phyloP scores from a whole-genome alignment of 768 basidiomycete genomes.

The Termitomyces sp. region DNA sequence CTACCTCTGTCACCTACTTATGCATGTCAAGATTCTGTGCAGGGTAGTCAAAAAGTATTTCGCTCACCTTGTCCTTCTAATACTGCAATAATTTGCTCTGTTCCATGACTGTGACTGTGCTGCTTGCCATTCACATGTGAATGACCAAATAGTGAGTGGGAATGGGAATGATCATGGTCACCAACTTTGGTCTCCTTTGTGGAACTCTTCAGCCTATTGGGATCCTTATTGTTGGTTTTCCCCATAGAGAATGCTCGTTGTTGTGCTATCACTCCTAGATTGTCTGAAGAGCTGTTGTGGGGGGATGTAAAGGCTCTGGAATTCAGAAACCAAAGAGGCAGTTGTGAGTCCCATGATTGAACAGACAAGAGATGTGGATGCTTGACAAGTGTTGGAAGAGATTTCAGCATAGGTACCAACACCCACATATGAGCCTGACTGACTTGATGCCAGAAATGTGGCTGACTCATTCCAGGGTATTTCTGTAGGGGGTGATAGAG shows the following conservation, averaged over 20 bases:
- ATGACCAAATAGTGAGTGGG: conserved; percentile 61
- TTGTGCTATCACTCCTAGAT: conserved; percentile 15
- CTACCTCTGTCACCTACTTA: conserved; percentile 73
- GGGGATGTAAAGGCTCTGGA: conserved; percentile 4
- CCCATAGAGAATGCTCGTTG: conserved; percentile 27
- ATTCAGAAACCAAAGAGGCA: conserved; percentile 7
- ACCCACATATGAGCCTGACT: conserved; percentile 10
- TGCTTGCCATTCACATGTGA: conserved; percentile 61
- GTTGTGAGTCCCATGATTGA: conserved; percentile 12
- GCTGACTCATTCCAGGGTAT: conserved; percentile 18
- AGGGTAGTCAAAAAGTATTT: neutral
- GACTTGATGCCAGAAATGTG: conserved; percentile 19
- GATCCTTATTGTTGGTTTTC: conserved; percentile 4
- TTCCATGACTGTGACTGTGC: conserved; percentile 53
- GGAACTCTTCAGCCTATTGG: neutral
- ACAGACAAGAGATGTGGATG: conserved; percentile 13
- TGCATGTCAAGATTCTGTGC: conserved; percentile 1
- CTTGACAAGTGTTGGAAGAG: conserved; percentile 4
- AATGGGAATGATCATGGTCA: conserved; percentile 39
- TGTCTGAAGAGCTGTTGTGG: conserved; percentile 3
- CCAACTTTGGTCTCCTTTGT: conserved; percentile 8
- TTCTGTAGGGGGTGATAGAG: conserved; percentile 10
- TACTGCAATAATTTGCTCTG: conserved; percentile 66
- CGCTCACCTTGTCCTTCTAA: conserved; percentile 63
- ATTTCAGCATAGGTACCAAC: conserved; percentile 6